Evolutionary conservation across 1,284 basidiomycete species (phyloP).

Genomic region (Malassezia furfur): DNA sequence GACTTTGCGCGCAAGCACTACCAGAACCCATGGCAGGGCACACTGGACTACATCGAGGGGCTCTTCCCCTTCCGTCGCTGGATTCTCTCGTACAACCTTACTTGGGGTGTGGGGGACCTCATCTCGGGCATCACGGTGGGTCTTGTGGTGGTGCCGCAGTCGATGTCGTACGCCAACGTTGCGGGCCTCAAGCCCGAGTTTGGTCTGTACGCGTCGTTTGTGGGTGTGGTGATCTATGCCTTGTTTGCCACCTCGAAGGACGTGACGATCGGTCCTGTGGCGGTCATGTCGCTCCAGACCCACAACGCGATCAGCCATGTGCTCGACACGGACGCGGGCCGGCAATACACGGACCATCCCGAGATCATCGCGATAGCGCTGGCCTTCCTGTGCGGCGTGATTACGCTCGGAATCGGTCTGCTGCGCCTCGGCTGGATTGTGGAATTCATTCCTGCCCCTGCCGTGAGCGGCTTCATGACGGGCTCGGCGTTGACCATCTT

Average conservation of each 20-base stretch:
- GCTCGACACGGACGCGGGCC: background rate
- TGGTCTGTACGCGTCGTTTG: slow-evolving; percentile 89
- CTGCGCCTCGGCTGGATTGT: slow-evolving; percentile 86
- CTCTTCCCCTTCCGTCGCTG: slow-evolving; percentile 48
- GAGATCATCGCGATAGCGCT: slow-evolving; percentile 75
- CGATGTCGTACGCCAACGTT: slow-evolving; percentile 59
- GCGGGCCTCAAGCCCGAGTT: slow-evolving; percentile 77
- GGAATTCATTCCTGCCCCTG: slow-evolving; percentile 84
- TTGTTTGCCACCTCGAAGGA: slow-evolving; percentile 48
- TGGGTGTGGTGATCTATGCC: slow-evolving; percentile 67
- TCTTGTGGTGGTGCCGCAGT: slow-evolving; percentile 47
- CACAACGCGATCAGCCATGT: slow-evolving; percentile 53
- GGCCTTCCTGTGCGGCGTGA: slow-evolving; percentile 81
- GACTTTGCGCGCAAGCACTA: slow-evolving; percentile 34
- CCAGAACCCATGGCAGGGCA: slow-evolving; percentile 22
- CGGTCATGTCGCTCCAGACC: slow-evolving; percentile 91
- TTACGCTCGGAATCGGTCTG: slow-evolving; percentile 85
- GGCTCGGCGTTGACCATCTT: slow-evolving; percentile 47
- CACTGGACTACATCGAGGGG: slow-evolving; percentile 30
- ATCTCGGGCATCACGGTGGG: slow-evolving; percentile 50
- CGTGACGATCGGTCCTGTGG: slow-evolving; percentile 51
- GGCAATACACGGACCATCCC: slow-evolving; percentile 18
- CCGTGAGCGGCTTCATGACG: slow-evolving; percentile 73
- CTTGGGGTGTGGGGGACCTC: slow-evolving; percentile 47
- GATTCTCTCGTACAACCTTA: slow-evolving; percentile 48